Conservation (phyloP, 345 rosid species). For the Lepidium aucheri region DNA sequence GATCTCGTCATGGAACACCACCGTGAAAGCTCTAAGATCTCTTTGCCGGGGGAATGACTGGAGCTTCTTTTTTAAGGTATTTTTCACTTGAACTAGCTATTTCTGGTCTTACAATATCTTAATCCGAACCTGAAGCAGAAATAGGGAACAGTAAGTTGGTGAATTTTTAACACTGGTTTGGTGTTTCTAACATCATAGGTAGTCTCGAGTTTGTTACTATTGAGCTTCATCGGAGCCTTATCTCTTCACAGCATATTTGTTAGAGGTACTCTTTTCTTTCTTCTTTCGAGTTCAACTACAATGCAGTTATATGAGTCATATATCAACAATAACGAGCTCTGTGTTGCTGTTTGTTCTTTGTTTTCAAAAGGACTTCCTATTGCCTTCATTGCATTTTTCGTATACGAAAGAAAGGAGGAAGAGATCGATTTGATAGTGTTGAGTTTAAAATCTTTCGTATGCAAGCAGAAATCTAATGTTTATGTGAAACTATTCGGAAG, state of each 20-base stretch:
- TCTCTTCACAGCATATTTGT: conserved; percentile 48
- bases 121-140: too few relatives aligned
- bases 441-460: conserved; percentile 33
- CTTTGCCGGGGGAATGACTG: conserved; percentile 78
- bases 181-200: conserved; percentile 45
- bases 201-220: conserved; percentile 35
- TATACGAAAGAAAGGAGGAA: conserved; percentile 60
- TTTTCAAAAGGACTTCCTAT: conserved; percentile 53
- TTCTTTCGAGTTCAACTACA: not conserved
- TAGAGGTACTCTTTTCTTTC: conserved; percentile 47
- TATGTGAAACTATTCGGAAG: conserved; percentile 30
- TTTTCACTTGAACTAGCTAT: not conserved
- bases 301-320: not conserved
- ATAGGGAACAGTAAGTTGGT: not conserved
- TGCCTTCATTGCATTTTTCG: conserved; percentile 40
- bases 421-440: conserved; percentile 47
- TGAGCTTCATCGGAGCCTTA: conserved; percentile 57
- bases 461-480: conserved; percentile 42
- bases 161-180: not conserved
- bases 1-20: conserved; percentile 63
- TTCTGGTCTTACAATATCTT: too few relatives aligned
- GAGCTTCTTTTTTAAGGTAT: conserved; percentile 71
- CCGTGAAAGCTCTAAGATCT: conserved; percentile 42
- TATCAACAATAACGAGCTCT: not conserved
- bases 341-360: not conserved